These are phyloP conservation scores for Rosa lucieae DNA, from an alignment of 306 rosid genomes.

Conservation along the genomic window DNA sequence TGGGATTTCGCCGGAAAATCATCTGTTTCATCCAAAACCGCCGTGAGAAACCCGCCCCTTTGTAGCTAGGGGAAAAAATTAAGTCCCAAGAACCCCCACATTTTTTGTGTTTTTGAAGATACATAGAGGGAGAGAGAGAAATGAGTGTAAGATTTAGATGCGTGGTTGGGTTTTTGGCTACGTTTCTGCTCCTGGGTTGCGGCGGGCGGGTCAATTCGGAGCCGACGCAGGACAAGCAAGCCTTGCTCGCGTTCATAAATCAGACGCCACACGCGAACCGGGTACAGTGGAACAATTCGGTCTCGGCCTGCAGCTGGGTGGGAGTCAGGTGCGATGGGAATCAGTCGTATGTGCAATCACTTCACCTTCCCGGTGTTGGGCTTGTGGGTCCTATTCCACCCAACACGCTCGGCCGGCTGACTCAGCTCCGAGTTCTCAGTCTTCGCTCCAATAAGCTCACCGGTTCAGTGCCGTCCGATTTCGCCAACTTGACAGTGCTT, in stretches of 20 bases:
- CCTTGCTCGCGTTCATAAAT: constrained; percentile 70
- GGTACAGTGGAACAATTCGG: constrained; percentile 74
- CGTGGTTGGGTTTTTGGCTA: constrained; percentile 19
- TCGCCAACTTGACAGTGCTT: constrained; percentile 60
- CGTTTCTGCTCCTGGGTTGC: constrained; percentile 24
- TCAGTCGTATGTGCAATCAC: constrained; percentile 45
- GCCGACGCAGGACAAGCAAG: constrained; percentile 83
- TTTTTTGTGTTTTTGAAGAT: neutral
- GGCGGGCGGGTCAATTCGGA: constrained; percentile 47
- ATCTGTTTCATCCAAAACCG: constrained; percentile 17
- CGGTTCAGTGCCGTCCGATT: constrained; percentile 77
- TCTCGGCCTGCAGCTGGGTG: constrained; percentile 81
- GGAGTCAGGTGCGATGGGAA: constrained; percentile 62
- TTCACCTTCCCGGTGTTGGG: constrained; percentile 82
- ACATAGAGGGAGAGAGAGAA: neutral
- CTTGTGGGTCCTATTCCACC: constrained; percentile 74
- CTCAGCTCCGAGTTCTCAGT: constrained; percentile 70
- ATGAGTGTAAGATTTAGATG: constrained; percentile 38
- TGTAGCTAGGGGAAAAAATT: too few species aligned
- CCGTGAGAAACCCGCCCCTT: neutral
- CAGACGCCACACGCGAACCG: constrained; percentile 65
- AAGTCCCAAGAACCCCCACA: too few species aligned
- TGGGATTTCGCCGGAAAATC: constrained; percentile 49
- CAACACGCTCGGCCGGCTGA: constrained; percentile 57
- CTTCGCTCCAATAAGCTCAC: constrained; percentile 75